These are phyloP conservation scores for Candida chilensis DNA, from an alignment of 805 yeast genomes.

Conservation along the genomic window DNA sequence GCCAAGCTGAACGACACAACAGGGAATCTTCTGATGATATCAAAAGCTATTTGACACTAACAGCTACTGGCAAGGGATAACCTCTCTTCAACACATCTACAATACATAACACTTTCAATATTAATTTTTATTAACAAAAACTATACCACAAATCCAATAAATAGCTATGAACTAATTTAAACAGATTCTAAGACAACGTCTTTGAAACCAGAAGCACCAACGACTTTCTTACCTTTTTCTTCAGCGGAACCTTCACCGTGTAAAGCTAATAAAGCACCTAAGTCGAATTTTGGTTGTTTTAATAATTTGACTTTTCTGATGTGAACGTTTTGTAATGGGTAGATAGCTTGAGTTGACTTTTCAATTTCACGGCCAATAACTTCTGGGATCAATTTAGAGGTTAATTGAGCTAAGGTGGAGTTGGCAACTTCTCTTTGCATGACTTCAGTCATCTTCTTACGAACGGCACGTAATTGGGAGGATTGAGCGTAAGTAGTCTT, in stretches of 20 bases:
- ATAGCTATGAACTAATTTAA: too few species aligned
- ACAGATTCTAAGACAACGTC: slow-evolving; percentile 98
- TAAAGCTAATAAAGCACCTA: slow-evolving; percentile 90
- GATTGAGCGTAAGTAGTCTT: slow-evolving; percentile 97
- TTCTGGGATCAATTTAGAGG: slow-evolving; percentile 96
- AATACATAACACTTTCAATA: too few species aligned
- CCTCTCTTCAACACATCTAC: too few species aligned
- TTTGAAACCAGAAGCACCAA: slow-evolving; percentile 90
- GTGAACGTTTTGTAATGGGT: slow-evolving; percentile 97
- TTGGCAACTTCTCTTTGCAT: slow-evolving; percentile 93
- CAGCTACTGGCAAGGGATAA: too few species aligned
- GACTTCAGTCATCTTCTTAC: slow-evolving; percentile 95
- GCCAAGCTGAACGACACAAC: too few species aligned
- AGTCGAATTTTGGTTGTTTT: slow-evolving; percentile 98
- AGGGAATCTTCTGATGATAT: too few species aligned
- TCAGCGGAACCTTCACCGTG: slow-evolving; percentile 90
- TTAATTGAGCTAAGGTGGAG: slow-evolving; percentile 93
- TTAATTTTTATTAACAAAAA: too few species aligned
- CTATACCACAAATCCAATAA: too few species aligned
- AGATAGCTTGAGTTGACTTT: slow-evolving; percentile 89
- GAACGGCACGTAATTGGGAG: slow-evolving; percentile 92
- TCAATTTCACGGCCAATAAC: slow-evolving; percentile 98
- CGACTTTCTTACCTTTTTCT: slow-evolving; percentile 98
- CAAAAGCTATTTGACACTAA: too few species aligned
- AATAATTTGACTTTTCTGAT: slow-evolving; percentile 98